A percentile compares a stretch with the other conserved stretches of the same genome.
Evolutionary conservation across 2,329 filamentous ascomycete genomes (phyloP).

Genomic region (Scedosporium aurantiacum): DNA sequence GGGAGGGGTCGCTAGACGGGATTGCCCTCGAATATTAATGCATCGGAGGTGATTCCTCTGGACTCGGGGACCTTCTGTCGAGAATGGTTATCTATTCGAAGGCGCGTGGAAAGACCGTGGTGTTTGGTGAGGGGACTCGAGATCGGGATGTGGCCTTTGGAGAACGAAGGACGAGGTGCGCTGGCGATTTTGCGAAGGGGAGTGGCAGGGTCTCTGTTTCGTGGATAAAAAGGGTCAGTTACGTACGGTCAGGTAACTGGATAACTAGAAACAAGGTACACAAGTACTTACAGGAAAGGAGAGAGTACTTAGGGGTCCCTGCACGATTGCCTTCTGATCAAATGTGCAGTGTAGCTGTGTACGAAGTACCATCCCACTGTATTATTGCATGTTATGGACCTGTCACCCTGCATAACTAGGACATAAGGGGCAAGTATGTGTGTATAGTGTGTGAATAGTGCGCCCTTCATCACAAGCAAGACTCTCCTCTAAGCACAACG

Average conservation of each 20-base stretch:
- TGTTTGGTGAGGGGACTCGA: neutral
- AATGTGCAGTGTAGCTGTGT: neutral
- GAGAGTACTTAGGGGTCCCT: neutral
- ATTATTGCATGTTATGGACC: neutral
- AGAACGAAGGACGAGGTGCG: conserved; percentile 1
- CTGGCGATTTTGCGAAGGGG: neutral
- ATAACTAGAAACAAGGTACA: neutral
- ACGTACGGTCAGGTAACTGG: neutral
- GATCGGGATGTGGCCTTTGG: neutral
- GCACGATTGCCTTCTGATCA: neutral
- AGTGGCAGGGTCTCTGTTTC: conserved; percentile 4
- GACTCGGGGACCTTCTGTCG: neutral
- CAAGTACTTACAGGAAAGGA: neutral
- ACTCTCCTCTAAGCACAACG: too few relatives aligned
- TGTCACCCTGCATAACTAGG: neutral
- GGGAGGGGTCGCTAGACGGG: neutral
- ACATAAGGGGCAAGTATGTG: neutral
- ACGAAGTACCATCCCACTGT: neutral
- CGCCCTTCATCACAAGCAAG: too few relatives aligned
- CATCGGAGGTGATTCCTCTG: neutral
- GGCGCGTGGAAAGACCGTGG: neutral
- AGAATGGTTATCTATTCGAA: neutral
- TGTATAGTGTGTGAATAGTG: too few relatives aligned
- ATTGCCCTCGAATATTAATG: neutral
- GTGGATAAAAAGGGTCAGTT: conserved; percentile 3